Evolutionary conservation across 129 eudicot species (phyloP), one percentile per base, ranked within the genome.

Genomic region (Tagetes patula): DNA sequence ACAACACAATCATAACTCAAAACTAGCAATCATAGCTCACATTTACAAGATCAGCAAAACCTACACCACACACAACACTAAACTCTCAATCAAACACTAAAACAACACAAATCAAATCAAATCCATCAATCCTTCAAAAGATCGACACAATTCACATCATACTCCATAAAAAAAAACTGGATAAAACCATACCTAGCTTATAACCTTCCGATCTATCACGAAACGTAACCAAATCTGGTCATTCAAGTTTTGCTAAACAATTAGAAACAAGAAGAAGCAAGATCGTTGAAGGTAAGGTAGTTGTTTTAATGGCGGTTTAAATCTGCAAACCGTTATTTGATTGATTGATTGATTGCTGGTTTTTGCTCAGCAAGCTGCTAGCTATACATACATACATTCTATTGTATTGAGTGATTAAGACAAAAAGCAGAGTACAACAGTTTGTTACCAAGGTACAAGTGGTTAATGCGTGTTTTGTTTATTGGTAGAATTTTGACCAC

Each of bases 291-390:
- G 20, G 59, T 58, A 69, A 58, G 75, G 12, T 65, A 12, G 45
- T 12, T 45, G 58, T 47, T 71, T 62, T 69, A 54, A 75, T 74
- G 85, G 87, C 66, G 76, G 70, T 77, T 80, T 74, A 75, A 85
- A 79, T 85, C 84, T 85, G 77, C 79, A 83, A 73, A 77, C 85
- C 87, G 85, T 83, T 83, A 74, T 63, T 74, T 20, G 27, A 20
- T 20, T 20, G 27, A 20, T 20, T 20, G 27, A 20, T 20, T 20
- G 27, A 20, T 20, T 20, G 27, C 27, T 20, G 27, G 27, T 20
- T 77, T 10, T 32, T 59, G 61, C 61, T 59, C n/a, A 59, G 40
- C 40, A 59, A 59, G 33, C 9, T 7, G 64, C 38, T 59, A 6
- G 65, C 13, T 32, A 9, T 8, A 9, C 13, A 2, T 46, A 47